Percentiles rank a stretch among this genome's conserved stretches.
Conservation (phyloP, 306 rosid genomes). For the Neltuma alba region DNA sequence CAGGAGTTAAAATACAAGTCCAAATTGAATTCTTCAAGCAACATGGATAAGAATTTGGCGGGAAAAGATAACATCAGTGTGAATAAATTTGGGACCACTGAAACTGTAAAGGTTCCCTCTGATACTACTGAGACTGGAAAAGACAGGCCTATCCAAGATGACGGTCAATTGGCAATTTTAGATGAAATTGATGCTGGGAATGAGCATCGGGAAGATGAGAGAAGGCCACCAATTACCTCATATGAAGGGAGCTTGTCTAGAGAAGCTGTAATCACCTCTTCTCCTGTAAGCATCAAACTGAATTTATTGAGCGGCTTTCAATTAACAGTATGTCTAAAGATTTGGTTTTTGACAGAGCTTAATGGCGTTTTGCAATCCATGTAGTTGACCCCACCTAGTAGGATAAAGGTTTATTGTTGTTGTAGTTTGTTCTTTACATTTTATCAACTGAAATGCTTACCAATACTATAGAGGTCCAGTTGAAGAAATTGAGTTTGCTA, state of each 20-base stretch:
- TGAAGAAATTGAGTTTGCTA: not conserved
- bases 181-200: constrained; percentile 18
- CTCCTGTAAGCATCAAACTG: constrained; percentile 46
- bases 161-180: constrained; percentile 21
- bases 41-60: constrained; percentile 18
- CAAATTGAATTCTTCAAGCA: constrained; percentile 35
- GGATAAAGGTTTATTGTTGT: too few species aligned
- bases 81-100: constrained; percentile 25
- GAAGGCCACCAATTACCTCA: constrained; percentile 26
- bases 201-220: constrained; percentile 41
- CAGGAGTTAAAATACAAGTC: constrained; percentile 57
- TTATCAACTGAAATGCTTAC: constrained; percentile 9
- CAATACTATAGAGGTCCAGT: constrained; percentile 8
- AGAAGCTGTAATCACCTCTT: constrained; percentile 35
- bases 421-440: not conserved
- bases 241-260: constrained; percentile 29
- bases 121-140: constrained; percentile 24
- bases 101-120: constrained; percentile 31
- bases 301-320: too few species aligned
- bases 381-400: too few species aligned
- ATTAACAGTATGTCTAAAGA: too few species aligned
- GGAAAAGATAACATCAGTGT: constrained; percentile 18
- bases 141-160: constrained; percentile 28
- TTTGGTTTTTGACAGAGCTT: too few species aligned
- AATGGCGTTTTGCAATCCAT: too few species aligned